Base-by-base conservation (phyloP, 1,284 basidiomycete genomes). In the Apiotrichum gamsii region DNA sequence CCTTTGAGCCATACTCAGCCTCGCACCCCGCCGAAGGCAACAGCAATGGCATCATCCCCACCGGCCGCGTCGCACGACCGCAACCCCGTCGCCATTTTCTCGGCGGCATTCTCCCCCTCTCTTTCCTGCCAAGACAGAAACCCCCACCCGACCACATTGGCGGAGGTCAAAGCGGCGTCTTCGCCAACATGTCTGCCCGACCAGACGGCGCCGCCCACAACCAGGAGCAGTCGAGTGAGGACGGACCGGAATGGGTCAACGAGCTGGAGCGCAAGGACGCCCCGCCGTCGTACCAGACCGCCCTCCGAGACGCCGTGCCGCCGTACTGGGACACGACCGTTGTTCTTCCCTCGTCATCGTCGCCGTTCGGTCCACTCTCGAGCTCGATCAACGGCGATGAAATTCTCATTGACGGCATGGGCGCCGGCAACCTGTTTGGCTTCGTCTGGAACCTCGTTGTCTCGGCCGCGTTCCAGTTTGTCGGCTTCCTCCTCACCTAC, bases 241-340 rank as follows among this genome's bases (percentile, higher is more conserved):
- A 83, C 41, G 71, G 67, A 73, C 80, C 65, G 62, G 87, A 69
- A 82, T 61, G 80, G 82, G 43, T 69, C 19, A 88, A 85, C 9
- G 90, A 93, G 65, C 83, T 87, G 38, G 75, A 77, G n/a, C 83
- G 85, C 62, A 86, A 82, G 61, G 85, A 87, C 52, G 79, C 81
- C 0, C 89, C 90, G 8, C 91, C 91, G 81, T 84, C 90, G 0
- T 99, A 99, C 67, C 80, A 83, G 33, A 79, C 83, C 19, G 94
- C 94, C 1, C 84, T 93, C 50, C 82, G 85, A 9, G 94, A 99
- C 65, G 81, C 89, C 0, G 91, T 89, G 0, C 95, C 94, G 0
- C 82, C 90, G 0, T 98, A 98, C 72, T 97, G 91, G 88, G 94
- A 98, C 70, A 96, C 89, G 2, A 93, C 90, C 0, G 82, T 96